Evolutionary conservation across 805 yeast genomes (phyloP), one percentile per base, ranked within the genome.

Genomic region (Jamesozyma jinghongensis): DNA sequence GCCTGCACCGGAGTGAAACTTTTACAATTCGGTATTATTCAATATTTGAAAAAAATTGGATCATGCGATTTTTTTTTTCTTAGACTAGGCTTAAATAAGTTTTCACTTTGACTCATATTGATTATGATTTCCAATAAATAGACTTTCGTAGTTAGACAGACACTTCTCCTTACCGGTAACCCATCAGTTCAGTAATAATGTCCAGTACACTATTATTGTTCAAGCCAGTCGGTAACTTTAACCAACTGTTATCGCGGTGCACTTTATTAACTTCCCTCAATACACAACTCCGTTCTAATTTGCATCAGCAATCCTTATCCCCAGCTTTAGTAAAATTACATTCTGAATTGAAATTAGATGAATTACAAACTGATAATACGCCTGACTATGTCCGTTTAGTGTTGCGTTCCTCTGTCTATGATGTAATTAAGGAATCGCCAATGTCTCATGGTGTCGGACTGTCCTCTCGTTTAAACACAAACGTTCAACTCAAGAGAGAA

Each of bases 361-460:
- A 83, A 54, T 62, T 78, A 28, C 64, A 70, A 18, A 59, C 71
- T 3, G 71, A 73, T 42, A 82, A 92, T 4, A 69, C 78, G 12
- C 97, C 97, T n/a, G 97, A 92, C 66, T 92, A 92, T 57, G 77
- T 92, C 48, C 83, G 94, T 57, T 68, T 92, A 64, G 87, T 90
- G 38, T 68, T 92, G 40, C 85, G 97, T 1, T 84, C 97, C 2
- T 70, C 95, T 43, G 97, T 92, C 2, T 94, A 94, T 62, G 98
- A 94, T 54, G 96, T 86, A 10, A 81, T 92, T 32, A 80, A 84
- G 34, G 97, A 92, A 48, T 79, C 96, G 0, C 97, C 97, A 4
- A 68, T 87, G 31, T 74, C 85, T 1, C 67, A 70, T 29, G 97
- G 95, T 0, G 74, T 77, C 10, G 77, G 81, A 20, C 68, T 92